phyloP scores from a whole-genome alignment of 2,329 filamentous ascomycete species.

The Fusarium anthophilum region DNA sequence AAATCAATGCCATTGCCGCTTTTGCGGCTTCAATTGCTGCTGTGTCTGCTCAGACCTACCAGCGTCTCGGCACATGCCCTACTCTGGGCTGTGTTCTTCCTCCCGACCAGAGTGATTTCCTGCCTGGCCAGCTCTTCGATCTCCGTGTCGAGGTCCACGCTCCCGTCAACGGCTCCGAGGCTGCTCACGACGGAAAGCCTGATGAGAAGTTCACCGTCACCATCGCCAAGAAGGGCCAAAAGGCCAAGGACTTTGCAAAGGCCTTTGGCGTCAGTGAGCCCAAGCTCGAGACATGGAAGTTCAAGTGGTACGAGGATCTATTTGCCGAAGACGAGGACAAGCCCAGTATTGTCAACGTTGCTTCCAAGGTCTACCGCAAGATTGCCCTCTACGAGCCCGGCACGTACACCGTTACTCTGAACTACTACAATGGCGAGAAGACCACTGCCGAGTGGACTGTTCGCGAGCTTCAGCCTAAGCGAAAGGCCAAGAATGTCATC shows the following conservation, averaged over 20 bases:
- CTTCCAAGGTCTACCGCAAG: slow-evolving; percentile 79
- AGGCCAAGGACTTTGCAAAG: slow-evolving; percentile 64
- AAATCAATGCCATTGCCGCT: slow-evolving; percentile 48
- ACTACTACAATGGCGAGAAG: slow-evolving; percentile 76
- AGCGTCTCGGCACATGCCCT: slow-evolving; percentile 67
- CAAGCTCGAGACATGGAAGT: slow-evolving; percentile 81
- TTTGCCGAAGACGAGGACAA: slow-evolving; percentile 77
- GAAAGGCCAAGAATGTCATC: slow-evolving; percentile 85
- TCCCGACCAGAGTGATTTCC: slow-evolving; percentile 77
- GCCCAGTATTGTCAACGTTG: slow-evolving; percentile 80
- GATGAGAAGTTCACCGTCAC: slow-evolving; percentile 81
- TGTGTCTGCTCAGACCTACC: slow-evolving; percentile 66
- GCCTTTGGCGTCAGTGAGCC: slow-evolving; percentile 79
- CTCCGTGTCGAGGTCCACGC: slow-evolving; percentile 85
- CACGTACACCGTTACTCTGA: slow-evolving; percentile 78
- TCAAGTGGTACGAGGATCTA: slow-evolving; percentile 86
- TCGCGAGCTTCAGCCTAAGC: slow-evolving; percentile 72
- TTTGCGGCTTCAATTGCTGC: slow-evolving; percentile 49
- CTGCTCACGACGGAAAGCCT: slow-evolving; percentile 72
- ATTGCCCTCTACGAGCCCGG: slow-evolving; percentile 82
- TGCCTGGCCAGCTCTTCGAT: slow-evolving; percentile 85
- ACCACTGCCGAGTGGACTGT: slow-evolving; percentile 83
- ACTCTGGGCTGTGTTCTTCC: slow-evolving; percentile 68
- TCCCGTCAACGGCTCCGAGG: slow-evolving; percentile 82
- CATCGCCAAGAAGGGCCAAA: slow-evolving; percentile 70